Base-by-base conservation (phyloP, 345 rosid species). In the Aquilaria malaccensis region DNA sequence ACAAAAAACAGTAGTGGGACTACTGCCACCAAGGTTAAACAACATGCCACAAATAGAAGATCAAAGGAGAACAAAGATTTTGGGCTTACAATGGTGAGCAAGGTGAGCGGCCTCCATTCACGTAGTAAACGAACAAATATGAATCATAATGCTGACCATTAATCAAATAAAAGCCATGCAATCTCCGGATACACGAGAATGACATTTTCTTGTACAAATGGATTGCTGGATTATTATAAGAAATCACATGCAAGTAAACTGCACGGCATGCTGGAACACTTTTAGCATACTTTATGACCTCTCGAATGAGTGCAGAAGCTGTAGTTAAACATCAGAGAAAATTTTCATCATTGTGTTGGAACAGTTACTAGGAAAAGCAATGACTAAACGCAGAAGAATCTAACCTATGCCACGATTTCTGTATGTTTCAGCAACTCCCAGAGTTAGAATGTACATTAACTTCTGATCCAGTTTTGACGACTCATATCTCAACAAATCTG, bases 181-280 rank as follows among this genome's bases (percentile, higher is more conserved):
- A 72, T 63, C 77, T 74, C 72, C 82, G 79, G n/a, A 90, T 72
- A 67, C 87, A 84, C 75, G 82, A 81, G 80, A 88, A 88, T 33
- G 87, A 81, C 94, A 94, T 87, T 81, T 87, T 93, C 74, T 81
- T 77, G 79, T 94, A 94, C 67, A 94, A 63, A 71, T 75, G 74
- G 63, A 94, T 90, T 57, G 99, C 99, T 10, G 97, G 80, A 70
- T 74, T 82, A 72, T 90, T 94, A 77, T 90, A 86, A 54, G 97
- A 86, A 65, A 88, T 86, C 63, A 94, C 99, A 61, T 94, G 99
- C 88, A 94, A 77, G 78, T 94, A 94, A 62, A 85, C 88, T 58
- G 96, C 96, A 64, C 82, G 82, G 58, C 97, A 86, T 31, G 78
- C 72, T 14, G 81, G 80, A 51, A 88, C 78, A 56, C 67, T 81